A percentile compares a stretch with the other conserved stretches of the same genome.
Evolutionary conservation across 2,329 filamentous ascomycete genomes (phyloP).

Genomic region (Colletotrichum tabaci): DNA sequence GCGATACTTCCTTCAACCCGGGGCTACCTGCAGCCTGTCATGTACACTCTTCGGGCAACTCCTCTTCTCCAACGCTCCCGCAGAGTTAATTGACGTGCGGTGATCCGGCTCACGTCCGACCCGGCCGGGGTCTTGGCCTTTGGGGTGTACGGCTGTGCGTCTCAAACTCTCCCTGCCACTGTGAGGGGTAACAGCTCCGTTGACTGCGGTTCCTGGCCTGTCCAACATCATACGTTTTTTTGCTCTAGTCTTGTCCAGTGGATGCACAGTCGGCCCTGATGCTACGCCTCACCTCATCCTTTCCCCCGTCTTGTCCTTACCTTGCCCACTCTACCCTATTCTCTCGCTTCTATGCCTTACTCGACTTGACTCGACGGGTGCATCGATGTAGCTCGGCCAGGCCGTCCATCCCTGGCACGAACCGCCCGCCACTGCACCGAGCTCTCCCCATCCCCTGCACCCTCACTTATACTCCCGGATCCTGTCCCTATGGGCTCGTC

Average conservation of each 20-base stretch:
- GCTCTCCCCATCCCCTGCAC: slow-evolving; percentile 13
- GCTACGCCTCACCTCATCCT: slow-evolving; percentile 32
- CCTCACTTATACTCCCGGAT: slow-evolving; percentile 26
- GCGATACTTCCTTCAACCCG: slow-evolving; percentile 16
- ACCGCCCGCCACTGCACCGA: slow-evolving; percentile 18
- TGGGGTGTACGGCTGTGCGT: slow-evolving; percentile 7
- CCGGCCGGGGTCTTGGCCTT: slow-evolving; percentile 32
- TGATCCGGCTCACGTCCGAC: slow-evolving; percentile 30
- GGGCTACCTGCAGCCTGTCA: slow-evolving; percentile 17
- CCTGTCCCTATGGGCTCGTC: slow-evolving; percentile 1
- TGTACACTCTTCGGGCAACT: not conserved
- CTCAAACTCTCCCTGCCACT: slow-evolving; percentile 35
- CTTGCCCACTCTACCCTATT: slow-evolving; percentile 5
- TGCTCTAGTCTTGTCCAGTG: slow-evolving; percentile 33
- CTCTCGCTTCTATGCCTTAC: not conserved
- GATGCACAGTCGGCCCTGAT: slow-evolving; percentile 40
- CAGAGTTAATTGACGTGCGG: slow-evolving; percentile 23
- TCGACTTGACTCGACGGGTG: slow-evolving; percentile 14
- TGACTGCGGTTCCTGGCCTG: slow-evolving; percentile 39
- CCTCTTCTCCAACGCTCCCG: slow-evolving; percentile 27
- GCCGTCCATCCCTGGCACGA: slow-evolving; percentile 28
- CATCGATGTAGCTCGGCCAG: slow-evolving; percentile 22
- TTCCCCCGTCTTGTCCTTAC: slow-evolving; percentile 7
- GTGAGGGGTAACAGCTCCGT: slow-evolving; percentile 40
- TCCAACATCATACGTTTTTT: slow-evolving; percentile 42